Evolutionary conservation across 1,284 basidiomycete genomes (phyloP).

Genomic region (Fomes fomentarius): DNA sequence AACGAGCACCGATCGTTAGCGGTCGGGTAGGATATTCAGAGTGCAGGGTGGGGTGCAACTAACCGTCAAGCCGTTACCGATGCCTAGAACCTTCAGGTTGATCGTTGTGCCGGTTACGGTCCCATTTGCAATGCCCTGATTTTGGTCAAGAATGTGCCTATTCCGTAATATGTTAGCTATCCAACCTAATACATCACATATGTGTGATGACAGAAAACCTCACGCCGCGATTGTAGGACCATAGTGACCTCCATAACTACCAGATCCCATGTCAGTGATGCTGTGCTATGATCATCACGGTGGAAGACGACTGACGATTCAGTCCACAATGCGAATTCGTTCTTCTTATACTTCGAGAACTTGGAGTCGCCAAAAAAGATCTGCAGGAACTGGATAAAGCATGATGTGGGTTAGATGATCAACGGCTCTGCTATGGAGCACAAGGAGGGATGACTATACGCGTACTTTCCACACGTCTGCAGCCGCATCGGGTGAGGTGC

Average conservation of each 20-base stretch:
- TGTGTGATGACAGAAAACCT: conserved; percentile 17
- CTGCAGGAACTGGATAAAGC: conserved; percentile 52
- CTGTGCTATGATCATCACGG: conserved; percentile 14
- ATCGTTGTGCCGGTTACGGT: conserved; percentile 51
- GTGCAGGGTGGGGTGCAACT: conserved; percentile 8
- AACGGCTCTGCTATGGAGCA: background rate
- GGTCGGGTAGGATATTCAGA: background rate
- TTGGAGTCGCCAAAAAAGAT: conserved; percentile 63
- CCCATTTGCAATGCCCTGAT: conserved; percentile 56
- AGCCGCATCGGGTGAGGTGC: conserved; percentile 57
- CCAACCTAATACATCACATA: background rate
- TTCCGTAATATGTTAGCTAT: background rate
- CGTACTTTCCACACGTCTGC: conserved; percentile 55
- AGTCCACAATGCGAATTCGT: conserved; percentile 63
- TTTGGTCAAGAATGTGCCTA: conserved; percentile 63
- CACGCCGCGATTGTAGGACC: conserved; percentile 64
- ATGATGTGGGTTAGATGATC: background rate
- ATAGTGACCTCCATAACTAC: conserved; percentile 65
- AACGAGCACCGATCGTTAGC: conserved; percentile 6
- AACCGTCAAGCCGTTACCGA: conserved; percentile 69
- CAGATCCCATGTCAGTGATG: conserved; percentile 4
- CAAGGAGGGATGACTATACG: background rate
- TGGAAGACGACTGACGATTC: conserved; percentile 47
- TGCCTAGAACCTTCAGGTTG: conserved; percentile 62
- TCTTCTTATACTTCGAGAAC: conserved; percentile 54